Evolutionary conservation across 2,329 filamentous ascomycete genomes (phyloP).

Genomic region (Geosmithia putterillii): DNA sequence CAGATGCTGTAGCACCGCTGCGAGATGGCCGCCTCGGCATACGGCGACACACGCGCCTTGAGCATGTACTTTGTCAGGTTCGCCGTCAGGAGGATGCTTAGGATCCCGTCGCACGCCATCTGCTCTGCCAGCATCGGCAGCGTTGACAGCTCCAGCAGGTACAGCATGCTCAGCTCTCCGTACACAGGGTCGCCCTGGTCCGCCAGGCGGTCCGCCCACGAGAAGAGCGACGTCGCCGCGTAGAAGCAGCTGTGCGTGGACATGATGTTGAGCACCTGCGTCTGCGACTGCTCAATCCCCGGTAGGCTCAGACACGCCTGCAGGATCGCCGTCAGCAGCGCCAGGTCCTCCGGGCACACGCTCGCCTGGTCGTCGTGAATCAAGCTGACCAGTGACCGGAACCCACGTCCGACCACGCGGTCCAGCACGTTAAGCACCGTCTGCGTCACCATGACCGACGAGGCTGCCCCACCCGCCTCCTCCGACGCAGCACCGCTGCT

Average conservation of each 20-base stretch:
- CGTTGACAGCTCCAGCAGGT: constrained; percentile 77
- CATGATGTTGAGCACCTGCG: constrained; percentile 60
- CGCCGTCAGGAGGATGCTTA: constrained; percentile 68
- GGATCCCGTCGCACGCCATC: constrained; percentile 74
- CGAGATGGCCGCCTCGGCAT: constrained; percentile 55
- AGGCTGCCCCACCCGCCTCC: constrained; percentile 8
- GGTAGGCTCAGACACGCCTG: constrained; percentile 75
- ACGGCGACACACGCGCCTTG: constrained; percentile 57
- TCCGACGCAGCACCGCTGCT: constrained; percentile 5
- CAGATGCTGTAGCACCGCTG: constrained; percentile 80
- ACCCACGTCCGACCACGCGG: constrained; percentile 66
- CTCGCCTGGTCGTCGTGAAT: constrained; percentile 50
- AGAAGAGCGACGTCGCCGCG: constrained; percentile 77
- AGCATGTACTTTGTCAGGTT: constrained; percentile 70
- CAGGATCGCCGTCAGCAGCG: constrained; percentile 75
- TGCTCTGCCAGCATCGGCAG: constrained; percentile 76
- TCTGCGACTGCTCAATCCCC: constrained; percentile 57
- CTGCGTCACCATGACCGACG: constrained; percentile 34
- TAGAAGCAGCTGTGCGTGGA: constrained; percentile 62
- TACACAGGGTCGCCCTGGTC: constrained; percentile 77
- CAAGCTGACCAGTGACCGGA: constrained; percentile 67
- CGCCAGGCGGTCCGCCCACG: constrained; percentile 79
- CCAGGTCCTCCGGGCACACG: constrained; percentile 65
- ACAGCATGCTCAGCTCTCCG: constrained; percentile 80
- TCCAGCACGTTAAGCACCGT: constrained; percentile 71